Base-by-base conservation (phyloP, 768 basidiomycete species). In the Kwoniella dendrophila region DNA sequence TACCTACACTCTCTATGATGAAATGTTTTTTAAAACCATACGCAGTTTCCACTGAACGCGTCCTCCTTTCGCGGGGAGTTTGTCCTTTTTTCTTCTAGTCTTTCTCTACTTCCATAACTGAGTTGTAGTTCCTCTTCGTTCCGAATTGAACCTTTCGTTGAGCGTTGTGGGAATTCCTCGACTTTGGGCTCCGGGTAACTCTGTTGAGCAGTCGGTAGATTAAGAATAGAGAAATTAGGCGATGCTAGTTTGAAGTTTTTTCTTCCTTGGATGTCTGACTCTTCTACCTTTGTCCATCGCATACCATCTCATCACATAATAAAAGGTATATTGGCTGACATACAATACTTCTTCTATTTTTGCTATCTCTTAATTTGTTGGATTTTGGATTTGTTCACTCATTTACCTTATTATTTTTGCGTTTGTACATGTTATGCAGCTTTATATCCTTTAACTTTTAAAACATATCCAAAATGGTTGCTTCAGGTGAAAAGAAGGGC, bases 401-500 rank as follows among this genome's bases (percentile, higher is more conserved):
- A 47, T 41, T 47, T 50, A 30, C 48, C 52, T 38, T 44, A 27
- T 50, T 38, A 4, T 29, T 45, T 4, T 51, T 32, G 34, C 32
- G 50, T 56, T 62, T 55, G 53, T 62, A 62, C 53, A 30, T 55
- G 53, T 26, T 53, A 56, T 59, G 56, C 43, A 59, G 60, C 38
- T 47, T 44, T 49, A 44, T 43, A 36, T 29, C 27, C 54, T 38
- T 29, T 51, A 51, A 51, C 41, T 43, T 41, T 49, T 57, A 54
- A 51, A 62, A 27, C 41, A 45, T 26, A 48, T n/a, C 32, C 33
- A 69, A 20, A 26, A 73, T 73, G 69, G 66, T 63, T 54, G 62
- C 64, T 59, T 61, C 75, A 40, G 62, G 58, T 45, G 69, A 74
- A 59, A 76, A 75, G 70, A 82, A 83, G 73, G 92, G 93, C 68